Conservation (phyloP, 495 filamentous ascomycete genomes). For the Penicillium cinerascens region DNA sequence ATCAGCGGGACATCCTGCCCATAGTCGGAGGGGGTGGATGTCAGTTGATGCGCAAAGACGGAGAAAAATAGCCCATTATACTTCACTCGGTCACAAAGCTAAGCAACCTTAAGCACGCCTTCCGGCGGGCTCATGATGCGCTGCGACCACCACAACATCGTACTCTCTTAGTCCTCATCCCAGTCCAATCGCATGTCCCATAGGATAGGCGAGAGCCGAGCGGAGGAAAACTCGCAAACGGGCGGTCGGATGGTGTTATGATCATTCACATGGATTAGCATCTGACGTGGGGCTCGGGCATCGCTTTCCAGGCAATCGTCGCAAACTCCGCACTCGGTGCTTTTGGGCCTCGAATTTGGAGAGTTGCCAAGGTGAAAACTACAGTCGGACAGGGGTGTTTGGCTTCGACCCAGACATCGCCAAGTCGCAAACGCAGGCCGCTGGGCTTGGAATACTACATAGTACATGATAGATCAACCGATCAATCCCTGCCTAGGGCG, state of each 20-base stretch:
- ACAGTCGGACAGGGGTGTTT: neutral
- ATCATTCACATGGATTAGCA: conserved; percentile 3
- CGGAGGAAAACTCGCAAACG: neutral
- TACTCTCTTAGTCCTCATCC: neutral
- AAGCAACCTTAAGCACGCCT: conserved; percentile 14
- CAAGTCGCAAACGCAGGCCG: neutral
- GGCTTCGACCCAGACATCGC: neutral
- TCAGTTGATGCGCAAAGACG: conserved; percentile 3
- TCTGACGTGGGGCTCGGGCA: neutral
- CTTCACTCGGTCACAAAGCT: neutral
- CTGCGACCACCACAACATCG: neutral
- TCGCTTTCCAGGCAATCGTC: neutral
- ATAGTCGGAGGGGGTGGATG: neutral
- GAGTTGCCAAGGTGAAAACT: neutral
- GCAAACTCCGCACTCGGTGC: neutral
- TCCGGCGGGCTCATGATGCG: conserved; percentile 5
- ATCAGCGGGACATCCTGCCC: neutral
- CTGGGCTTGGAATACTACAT: neutral
- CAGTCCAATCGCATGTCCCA: conserved; percentile 1
- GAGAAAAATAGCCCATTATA: neutral
- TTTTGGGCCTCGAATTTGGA: neutral
- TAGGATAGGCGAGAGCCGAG: conserved; percentile 21
- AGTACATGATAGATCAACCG: neutral
- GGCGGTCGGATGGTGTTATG: conserved; percentile 12
- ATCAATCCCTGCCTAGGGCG: neutral